A percentile compares a stretch with the other conserved stretches of the same genome.
phyloP scores from a whole-genome alignment of 192 early-diverging fungal genomes.

The Rhizoclosmatium globosum region DNA sequence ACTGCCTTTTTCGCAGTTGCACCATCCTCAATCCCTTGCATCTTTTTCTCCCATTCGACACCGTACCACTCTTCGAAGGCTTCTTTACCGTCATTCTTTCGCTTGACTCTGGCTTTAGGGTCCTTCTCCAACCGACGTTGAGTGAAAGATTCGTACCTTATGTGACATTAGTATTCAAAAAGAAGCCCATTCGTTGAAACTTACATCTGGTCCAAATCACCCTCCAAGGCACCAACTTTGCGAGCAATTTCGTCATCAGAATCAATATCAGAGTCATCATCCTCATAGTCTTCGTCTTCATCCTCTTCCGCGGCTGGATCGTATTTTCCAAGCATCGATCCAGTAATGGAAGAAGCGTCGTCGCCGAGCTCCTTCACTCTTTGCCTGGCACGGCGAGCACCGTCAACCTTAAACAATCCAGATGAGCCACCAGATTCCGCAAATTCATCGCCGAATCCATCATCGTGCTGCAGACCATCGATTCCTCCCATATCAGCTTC shows the following conservation, averaged over 20 bases:
- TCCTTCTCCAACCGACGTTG: constrained; percentile 78
- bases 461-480: constrained; percentile 32
- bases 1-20: constrained; percentile 54
- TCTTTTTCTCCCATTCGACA: constrained; percentile 60
- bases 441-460: constrained; percentile 25
- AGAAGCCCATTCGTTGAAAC: constrained; percentile 22
- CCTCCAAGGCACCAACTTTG: constrained; percentile 46
- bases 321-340: background rate
- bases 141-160: constrained; percentile 74
- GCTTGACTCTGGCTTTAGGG: constrained; percentile 76
- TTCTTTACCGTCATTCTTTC: constrained; percentile 65
- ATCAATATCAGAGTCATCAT: constrained; percentile 48
- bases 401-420: constrained; percentile 9
- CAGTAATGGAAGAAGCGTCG: constrained; percentile 3
- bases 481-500: constrained; percentile 38
- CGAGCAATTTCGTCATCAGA: constrained; percentile 64
- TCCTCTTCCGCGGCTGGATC: constrained; percentile 48
- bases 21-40: constrained; percentile 41
- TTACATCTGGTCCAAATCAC: constrained; percentile 69
- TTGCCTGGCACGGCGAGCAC: constrained; percentile 7
- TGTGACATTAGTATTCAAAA: background rate
- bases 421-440: background rate
- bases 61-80: constrained; percentile 68
- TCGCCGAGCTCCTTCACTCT: constrained; percentile 33
- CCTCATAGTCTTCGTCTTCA: constrained; percentile 50